Percentiles rank a stretch among this genome's conserved stretches.
phyloP scores from a whole-genome alignment of 768 basidiomycete species.

The Sarcodon sp. region DNA sequence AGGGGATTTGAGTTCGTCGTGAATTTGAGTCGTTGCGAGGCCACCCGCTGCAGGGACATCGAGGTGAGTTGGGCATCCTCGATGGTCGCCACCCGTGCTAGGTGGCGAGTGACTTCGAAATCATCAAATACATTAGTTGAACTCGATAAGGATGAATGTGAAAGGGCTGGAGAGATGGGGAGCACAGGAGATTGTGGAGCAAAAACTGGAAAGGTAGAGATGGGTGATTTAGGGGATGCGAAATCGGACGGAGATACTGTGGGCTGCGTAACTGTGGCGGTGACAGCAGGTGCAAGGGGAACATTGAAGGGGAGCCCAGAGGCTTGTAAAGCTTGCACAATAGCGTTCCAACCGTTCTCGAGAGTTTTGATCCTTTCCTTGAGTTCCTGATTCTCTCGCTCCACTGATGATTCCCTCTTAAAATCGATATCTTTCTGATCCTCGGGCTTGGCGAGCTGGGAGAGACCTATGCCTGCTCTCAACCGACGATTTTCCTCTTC shows the following conservation, averaged over 20 bases:
- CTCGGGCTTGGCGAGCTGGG: slow-evolving; percentile 15
- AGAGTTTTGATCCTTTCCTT: slow-evolving; percentile 66
- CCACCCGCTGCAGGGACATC: slow-evolving; percentile 95
- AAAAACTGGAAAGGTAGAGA: slow-evolving; percentile 16
- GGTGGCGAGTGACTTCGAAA: slow-evolving; percentile 81
- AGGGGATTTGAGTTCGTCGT: slow-evolving; percentile 24
- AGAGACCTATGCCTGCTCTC: slow-evolving; percentile 33
- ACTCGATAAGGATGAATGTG: slow-evolving; percentile 17
- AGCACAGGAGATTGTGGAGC: slow-evolving; percentile 20
- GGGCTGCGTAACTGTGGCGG: slow-evolving; percentile 15
- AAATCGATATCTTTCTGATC: slow-evolving; percentile 20
- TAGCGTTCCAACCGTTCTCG: slow-evolving; percentile 72
- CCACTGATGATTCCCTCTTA: slow-evolving; percentile 27
- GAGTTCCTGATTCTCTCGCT: slow-evolving; percentile 63
- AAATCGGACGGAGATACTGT: slow-evolving; percentile 2
- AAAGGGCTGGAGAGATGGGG: slow-evolving; percentile 16
- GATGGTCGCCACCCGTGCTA: slow-evolving; percentile 94
- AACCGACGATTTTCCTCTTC: slow-evolving; percentile 77
- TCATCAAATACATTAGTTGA: slow-evolving; percentile 19
- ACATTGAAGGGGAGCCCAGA: slow-evolving; percentile 49
- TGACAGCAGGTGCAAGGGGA: slow-evolving; percentile 15
- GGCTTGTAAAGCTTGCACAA: slow-evolving; percentile 59
- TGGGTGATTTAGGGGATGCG: slow-evolving; percentile 13
- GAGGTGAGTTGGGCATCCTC: slow-evolving; percentile 33
- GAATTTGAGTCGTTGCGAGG: slow-evolving; percentile 19